Percentiles rank a stretch among this genome's conserved stretches.
These are phyloP conservation scores for Mimosa pudica DNA, from an alignment of 306 rosid species.

Conservation along the genomic window DNA sequence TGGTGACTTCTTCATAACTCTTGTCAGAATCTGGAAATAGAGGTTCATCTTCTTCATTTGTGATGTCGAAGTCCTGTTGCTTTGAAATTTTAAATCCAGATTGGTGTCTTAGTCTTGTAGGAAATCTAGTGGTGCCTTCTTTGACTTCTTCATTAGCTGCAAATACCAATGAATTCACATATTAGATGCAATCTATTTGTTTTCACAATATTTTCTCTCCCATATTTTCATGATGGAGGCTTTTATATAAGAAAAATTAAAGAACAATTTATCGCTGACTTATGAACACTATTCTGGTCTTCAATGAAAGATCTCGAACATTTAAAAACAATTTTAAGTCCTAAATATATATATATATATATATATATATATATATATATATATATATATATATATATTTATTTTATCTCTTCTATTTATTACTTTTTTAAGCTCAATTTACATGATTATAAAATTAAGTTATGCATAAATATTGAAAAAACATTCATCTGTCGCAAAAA, in stretches of 20 bases:
- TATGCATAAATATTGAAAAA: too few species aligned
- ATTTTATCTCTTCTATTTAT: too few species aligned
- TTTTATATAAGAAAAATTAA: not conserved
- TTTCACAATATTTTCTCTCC: not conserved
- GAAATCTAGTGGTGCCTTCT: not conserved
- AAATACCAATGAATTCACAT: slow-evolving; percentile 13
- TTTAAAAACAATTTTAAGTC: too few species aligned
- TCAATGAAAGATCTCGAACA: too few species aligned
- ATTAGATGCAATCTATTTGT: not conserved
- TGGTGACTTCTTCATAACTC: not conserved
- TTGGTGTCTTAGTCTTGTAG: slow-evolving; percentile 20
- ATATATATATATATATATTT: too few species aligned
- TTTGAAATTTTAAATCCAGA: slow-evolving; percentile 1
- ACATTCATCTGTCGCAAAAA: too few species aligned
- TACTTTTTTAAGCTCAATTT: too few species aligned
- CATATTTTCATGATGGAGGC: not conserved
- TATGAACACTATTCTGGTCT: too few species aligned
- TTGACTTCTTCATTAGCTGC: slow-evolving; percentile 11
- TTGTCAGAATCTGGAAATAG: not conserved
- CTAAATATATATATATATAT: too few species aligned
- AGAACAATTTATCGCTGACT: slow-evolving; percentile 8
- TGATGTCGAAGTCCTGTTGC: not conserved
- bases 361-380: too few species aligned
- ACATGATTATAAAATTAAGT: too few species aligned
- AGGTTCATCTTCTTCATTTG: not conserved